Evolutionary conservation across 441 rosid species (phyloP).

Genomic region (Iberis amara): DNA sequence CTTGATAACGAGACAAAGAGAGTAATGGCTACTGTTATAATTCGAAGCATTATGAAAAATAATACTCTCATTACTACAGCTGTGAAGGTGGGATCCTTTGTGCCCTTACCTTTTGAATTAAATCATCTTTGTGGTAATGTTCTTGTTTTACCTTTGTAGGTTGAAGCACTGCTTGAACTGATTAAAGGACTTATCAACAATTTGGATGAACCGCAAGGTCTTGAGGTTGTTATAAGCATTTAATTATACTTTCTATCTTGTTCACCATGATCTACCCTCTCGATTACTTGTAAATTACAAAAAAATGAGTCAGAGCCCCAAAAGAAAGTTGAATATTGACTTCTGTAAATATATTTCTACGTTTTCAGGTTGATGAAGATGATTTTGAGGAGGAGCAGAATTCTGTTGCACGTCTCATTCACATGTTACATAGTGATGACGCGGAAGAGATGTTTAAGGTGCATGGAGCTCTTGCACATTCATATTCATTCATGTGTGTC

Average conservation of each 20-base stretch:
- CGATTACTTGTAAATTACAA: slow-evolving; percentile 9
- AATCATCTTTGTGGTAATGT: slow-evolving; percentile 20
- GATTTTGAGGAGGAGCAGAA: slow-evolving; percentile 96
- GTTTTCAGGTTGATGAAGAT: slow-evolving; percentile 74
- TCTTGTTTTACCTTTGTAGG: slow-evolving; percentile 40
- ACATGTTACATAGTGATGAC: slow-evolving; percentile 79
- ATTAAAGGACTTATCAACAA: slow-evolving; percentile 88
- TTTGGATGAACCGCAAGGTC: slow-evolving; percentile 51
- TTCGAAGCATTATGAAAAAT: slow-evolving; percentile 95
- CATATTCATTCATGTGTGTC: slow-evolving; percentile 14
- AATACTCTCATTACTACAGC: slow-evolving; percentile 66
- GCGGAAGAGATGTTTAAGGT: slow-evolving; percentile 98
- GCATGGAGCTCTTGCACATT: slow-evolving; percentile 27
- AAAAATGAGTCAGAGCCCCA: neutral
- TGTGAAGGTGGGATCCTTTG: slow-evolving; percentile 50
- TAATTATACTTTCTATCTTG: slow-evolving; percentile 14
- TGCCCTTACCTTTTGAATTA: slow-evolving; percentile 22
- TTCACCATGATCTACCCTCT: slow-evolving; percentile 10
- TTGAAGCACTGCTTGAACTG: slow-evolving; percentile 82
- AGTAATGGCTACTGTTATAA: slow-evolving; percentile 86
- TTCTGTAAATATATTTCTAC: slow-evolving; percentile 9
- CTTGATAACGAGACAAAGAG: slow-evolving; percentile 85
- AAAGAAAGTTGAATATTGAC: slow-evolving; percentile 14
- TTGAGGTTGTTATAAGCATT: slow-evolving; percentile 55
- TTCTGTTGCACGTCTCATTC: slow-evolving; percentile 92